A percentile compares a stretch with the other conserved stretches of the same genome.
These are phyloP conservation scores for Penicillium brevicompactum DNA, from an alignment of 2,329 filamentous ascomycete genomes.

Conservation along the genomic window DNA sequence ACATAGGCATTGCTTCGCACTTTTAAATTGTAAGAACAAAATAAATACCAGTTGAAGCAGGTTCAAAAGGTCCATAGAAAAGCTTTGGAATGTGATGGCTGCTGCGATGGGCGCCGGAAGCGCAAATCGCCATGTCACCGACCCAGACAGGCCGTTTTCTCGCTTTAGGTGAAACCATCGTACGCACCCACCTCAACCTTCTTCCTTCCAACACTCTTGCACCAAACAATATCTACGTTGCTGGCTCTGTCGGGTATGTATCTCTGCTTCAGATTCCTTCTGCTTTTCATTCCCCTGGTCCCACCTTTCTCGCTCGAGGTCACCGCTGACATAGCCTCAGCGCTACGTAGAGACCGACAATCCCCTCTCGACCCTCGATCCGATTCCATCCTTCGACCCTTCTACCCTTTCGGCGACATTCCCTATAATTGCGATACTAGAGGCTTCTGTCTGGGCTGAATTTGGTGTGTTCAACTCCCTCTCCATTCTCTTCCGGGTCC, in stretches of 20 bases:
- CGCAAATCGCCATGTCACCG: slow-evolving; percentile 36
- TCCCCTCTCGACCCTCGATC: slow-evolving; percentile 26
- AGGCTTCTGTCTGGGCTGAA: slow-evolving; percentile 26
- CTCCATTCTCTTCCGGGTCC: slow-evolving; percentile 38
- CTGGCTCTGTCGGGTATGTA: slow-evolving; percentile 16
- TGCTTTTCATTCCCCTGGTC: slow-evolving; percentile 18
- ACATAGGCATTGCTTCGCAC: background rate
- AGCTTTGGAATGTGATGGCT: slow-evolving; percentile 21
- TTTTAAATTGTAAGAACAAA: slow-evolving; percentile 1
- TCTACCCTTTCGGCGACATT: slow-evolving; percentile 20
- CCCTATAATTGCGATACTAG: slow-evolving; percentile 34
- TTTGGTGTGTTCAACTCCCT: slow-evolving; percentile 37
- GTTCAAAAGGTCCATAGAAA: slow-evolving; percentile 1
- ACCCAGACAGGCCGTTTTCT: slow-evolving; percentile 36
- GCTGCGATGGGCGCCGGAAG: slow-evolving; percentile 24
- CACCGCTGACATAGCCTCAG: slow-evolving; percentile 44
- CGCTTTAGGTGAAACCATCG: slow-evolving; percentile 47
- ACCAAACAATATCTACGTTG: slow-evolving; percentile 5
- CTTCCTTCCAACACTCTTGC: slow-evolving; percentile 22
- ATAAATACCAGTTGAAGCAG: background rate
- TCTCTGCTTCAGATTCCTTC: slow-evolving; percentile 17
- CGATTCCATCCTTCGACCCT: slow-evolving; percentile 23
- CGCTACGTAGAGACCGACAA: slow-evolving; percentile 38
- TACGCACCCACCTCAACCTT: slow-evolving; percentile 35
- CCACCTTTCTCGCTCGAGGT: slow-evolving; percentile 34